Percentiles rank a stretch among this genome's conserved stretches.
Evolutionary conservation across 225 moss, liverwort and hornwort species (phyloP).

Genomic region (Thuidium tamariscinum): DNA sequence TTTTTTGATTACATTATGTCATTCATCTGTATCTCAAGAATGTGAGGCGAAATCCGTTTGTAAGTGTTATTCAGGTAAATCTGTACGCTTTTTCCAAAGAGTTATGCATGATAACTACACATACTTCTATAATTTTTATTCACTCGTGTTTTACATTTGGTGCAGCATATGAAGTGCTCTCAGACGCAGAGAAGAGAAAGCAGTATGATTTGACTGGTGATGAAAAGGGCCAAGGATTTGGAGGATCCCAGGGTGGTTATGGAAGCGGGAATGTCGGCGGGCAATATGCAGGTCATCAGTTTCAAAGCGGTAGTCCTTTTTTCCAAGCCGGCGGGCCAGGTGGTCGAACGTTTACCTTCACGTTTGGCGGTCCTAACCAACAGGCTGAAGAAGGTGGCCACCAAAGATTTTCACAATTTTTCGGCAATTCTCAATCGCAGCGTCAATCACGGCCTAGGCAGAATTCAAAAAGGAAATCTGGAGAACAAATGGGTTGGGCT

Average conservation of each 20-base stretch:
- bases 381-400: conserved; percentile 16
- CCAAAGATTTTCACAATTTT: conserved; percentile 39
- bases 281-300: conserved; percentile 19
- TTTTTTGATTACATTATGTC: not conserved
- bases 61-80: not conserved
- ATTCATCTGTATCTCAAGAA: not conserved
- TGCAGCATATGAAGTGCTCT: conserved; percentile 88
- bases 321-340: conserved; percentile 29
- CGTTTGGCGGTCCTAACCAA: conserved; percentile 36
- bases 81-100: not conserved
- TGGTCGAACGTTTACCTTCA: conserved; percentile 44
- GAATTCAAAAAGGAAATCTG: not conserved
- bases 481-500: conserved; percentile 35
- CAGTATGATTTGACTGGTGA: conserved; percentile 80
- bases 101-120: not conserved
- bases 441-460: conserved; percentile 8
- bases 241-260: conserved; percentile 24
- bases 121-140: not conserved
- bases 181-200: conserved; percentile 74
- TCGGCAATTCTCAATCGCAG: conserved; percentile 16
- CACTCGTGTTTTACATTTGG: not conserved
- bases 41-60: not conserved
- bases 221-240: conserved; percentile 47
- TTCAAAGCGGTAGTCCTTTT: conserved; percentile 16
- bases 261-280: conserved; percentile 30